Evolutionary conservation across 2,329 filamentous ascomycete species (phyloP).

Genomic region (Talaromyces marneffei): DNA sequence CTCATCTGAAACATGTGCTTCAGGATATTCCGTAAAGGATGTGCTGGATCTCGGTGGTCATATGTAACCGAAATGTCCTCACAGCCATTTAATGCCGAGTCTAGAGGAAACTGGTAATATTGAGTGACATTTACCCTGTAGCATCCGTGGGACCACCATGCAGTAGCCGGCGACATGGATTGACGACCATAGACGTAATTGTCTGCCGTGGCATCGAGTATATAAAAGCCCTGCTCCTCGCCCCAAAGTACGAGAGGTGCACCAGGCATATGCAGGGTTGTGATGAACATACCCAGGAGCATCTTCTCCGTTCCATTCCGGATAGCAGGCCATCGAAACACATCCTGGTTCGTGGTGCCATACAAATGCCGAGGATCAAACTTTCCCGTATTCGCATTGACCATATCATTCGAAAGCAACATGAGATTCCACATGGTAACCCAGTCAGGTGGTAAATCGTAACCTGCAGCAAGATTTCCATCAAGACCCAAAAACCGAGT

Average conservation of each 20-base stretch:
- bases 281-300: slow-evolving; percentile 54
- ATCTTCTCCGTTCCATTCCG: slow-evolving; percentile 53
- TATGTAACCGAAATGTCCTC: slow-evolving; percentile 52
- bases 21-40: slow-evolving; percentile 56
- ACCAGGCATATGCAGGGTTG: slow-evolving; percentile 55
- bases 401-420: slow-evolving; percentile 53
- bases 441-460: slow-evolving; percentile 52
- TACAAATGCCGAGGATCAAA: slow-evolving; percentile 62
- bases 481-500: slow-evolving; percentile 57
- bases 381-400: slow-evolving; percentile 55
- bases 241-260: slow-evolving; percentile 58
- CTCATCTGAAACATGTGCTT: slow-evolving; percentile 59
- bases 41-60: slow-evolving; percentile 59
- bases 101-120: slow-evolving; percentile 54
- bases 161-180: slow-evolving; percentile 55
- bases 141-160: slow-evolving; percentile 62
- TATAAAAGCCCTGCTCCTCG: slow-evolving; percentile 61
- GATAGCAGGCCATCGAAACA: slow-evolving; percentile 59
- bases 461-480: slow-evolving; percentile 50
- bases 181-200: slow-evolving; percentile 63
- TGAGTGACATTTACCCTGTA: slow-evolving; percentile 53
- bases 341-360: slow-evolving; percentile 60
- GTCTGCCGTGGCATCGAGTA: slow-evolving; percentile 57
- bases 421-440: slow-evolving; percentile 53
- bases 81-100: slow-evolving; percentile 51